Evolutionary conservation across 805 yeast species (phyloP).

Genomic region (Kodamaea nitidulidarum): DNA sequence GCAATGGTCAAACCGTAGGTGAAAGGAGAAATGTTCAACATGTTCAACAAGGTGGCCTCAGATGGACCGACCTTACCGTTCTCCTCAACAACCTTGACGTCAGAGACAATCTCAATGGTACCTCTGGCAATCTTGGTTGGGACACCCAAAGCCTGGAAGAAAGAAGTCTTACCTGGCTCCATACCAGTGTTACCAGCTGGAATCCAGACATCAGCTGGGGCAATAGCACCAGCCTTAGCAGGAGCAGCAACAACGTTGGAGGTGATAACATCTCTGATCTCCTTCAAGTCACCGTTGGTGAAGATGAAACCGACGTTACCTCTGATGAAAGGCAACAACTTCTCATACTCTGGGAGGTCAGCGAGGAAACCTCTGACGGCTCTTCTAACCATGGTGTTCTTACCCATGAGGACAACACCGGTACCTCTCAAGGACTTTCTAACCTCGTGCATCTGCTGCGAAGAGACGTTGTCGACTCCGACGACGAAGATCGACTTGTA

Average conservation of each 20-base stretch:
- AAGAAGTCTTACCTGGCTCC: constrained; percentile 99
- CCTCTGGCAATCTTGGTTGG: constrained; percentile 99
- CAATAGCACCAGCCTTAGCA: constrained; percentile 99
- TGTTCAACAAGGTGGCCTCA: constrained; percentile 97
- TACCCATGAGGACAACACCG: constrained; percentile 98
- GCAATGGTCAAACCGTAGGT: constrained; percentile 96
- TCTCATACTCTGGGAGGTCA: constrained; percentile 96
- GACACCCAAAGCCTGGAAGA: constrained; percentile 99
- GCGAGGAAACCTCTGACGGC: constrained; percentile 94
- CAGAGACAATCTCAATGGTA: constrained; percentile 98
- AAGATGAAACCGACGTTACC: constrained; percentile 99
- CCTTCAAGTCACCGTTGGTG: constrained; percentile 94
- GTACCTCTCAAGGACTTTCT: constrained; percentile 94
- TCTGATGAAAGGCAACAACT: constrained; percentile 86
- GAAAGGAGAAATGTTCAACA: constrained; percentile 99
- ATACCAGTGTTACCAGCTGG: constrained; percentile 99
- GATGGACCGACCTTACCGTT: constrained; percentile 95
- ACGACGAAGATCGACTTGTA: constrained; percentile 98
- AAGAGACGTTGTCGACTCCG: constrained; percentile 99
- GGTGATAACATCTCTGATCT: constrained; percentile 81
- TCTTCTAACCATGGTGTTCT: constrained; percentile 99
- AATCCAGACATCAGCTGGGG: constrained; percentile 96
- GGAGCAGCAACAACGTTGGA: constrained; percentile 99
- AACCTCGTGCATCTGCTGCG: constrained; percentile 99
- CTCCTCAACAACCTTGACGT: constrained; percentile 89